phyloP scores from a whole-genome alignment of 768 basidiomycete genomes.

The Rhodosporidiobolus odoratus region DNA sequence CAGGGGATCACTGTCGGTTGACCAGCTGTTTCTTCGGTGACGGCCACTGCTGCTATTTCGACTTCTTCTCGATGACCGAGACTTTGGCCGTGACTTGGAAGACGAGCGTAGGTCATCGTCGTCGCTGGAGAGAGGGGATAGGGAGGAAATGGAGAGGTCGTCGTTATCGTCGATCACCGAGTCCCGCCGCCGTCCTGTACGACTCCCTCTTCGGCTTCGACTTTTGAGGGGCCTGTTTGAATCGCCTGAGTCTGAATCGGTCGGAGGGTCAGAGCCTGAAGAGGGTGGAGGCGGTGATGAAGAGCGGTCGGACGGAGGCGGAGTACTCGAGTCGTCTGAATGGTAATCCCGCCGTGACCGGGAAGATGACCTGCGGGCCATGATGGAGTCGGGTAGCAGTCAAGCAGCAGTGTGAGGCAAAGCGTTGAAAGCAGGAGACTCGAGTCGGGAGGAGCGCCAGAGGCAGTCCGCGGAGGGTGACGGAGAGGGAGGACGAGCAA shows the following conservation, averaged over 20 bases:
- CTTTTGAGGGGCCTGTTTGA: slow-evolving; percentile 3
- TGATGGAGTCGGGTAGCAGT: not conserved
- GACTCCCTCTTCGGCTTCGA: not conserved
- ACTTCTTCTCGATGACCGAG: not conserved
- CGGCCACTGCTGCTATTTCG: not conserved
- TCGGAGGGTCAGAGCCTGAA: not conserved
- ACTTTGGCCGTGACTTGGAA: not conserved
- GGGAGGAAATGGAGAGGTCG: not conserved
- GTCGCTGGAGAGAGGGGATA: not conserved
- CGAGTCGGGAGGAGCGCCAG: not conserved
- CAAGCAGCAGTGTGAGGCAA: not conserved
- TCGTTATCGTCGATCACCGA: too few relatives aligned
- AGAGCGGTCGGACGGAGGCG: not conserved
- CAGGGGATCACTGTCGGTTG: too few relatives aligned
- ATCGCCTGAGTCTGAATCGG: not conserved
- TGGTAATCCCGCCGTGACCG: not conserved
- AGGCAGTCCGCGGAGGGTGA: not conserved
- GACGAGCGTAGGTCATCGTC: too few relatives aligned
- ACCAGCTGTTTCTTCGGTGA: too few relatives aligned
- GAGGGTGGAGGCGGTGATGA: not conserved
- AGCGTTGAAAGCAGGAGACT: too few relatives aligned
- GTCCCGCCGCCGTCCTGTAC: not conserved
- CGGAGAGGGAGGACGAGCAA: not conserved
- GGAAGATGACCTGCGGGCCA: not conserved
- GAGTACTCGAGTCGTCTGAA: not conserved